Conservation (phyloP, 306 rosid genomes). For the Ziziphus jujuba region DNA sequence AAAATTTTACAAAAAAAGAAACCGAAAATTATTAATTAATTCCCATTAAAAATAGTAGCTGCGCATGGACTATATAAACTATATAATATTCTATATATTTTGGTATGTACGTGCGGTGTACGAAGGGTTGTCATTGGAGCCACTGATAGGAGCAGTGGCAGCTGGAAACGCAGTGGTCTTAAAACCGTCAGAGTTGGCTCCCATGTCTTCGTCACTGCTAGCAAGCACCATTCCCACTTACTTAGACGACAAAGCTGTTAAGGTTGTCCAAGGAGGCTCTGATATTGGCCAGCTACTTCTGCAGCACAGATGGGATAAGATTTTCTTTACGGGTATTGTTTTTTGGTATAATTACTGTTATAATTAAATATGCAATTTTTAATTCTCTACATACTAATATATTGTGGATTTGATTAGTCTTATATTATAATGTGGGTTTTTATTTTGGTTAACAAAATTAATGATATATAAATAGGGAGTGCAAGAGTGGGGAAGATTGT, state of each 20-base stretch:
- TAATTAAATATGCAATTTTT: no score
- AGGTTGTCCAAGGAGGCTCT: conserved; percentile 59
- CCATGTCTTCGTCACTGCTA: conserved; percentile 51
- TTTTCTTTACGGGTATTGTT: conserved; percentile 78
- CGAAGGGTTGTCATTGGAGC: conserved; percentile 73
- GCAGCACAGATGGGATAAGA: conserved; percentile 61
- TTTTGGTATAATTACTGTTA: no score
- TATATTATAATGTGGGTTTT: not conserved
- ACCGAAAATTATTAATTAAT: not conserved
- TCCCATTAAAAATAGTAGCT: no score
- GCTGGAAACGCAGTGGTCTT: conserved; percentile 68
- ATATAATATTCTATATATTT: no score
- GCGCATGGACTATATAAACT: no score
- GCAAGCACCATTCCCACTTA: conserved; percentile 40
- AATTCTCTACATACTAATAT: not conserved
- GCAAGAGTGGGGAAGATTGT: conserved; percentile 51
- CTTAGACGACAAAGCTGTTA: conserved; percentile 54
- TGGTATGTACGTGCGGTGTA: no score
- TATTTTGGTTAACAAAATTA: not conserved
- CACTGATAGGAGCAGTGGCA: conserved; percentile 77
- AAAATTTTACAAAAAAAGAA: no score
- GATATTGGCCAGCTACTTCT: conserved; percentile 50
- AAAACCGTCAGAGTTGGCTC: conserved; percentile 71
- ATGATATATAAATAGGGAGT: conserved; percentile 55
- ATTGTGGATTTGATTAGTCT: not conserved